A percentile compares a stretch with the other conserved stretches of the same genome.
Conservation (phyloP, 106 monocot species). For the Allium cepa region DNA sequence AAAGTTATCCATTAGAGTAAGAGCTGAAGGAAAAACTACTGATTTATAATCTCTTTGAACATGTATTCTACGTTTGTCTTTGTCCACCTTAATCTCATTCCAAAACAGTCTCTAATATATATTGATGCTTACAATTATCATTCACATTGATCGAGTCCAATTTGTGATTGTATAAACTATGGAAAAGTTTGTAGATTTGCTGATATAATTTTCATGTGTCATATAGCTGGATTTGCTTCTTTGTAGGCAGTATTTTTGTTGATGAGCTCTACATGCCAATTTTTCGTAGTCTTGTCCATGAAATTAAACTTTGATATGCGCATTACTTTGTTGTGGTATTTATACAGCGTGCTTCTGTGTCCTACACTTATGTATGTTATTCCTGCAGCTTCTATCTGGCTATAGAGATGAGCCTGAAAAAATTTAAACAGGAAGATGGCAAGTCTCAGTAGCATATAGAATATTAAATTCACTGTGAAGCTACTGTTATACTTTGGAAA, state of each 20-base stretch:
- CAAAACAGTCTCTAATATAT: too few species aligned
- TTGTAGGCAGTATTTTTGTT: constrained; percentile 8
- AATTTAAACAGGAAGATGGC: background rate
- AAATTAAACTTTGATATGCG: constrained; percentile 43
- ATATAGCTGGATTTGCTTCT: constrained; percentile 1
- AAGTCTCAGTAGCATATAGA: background rate
- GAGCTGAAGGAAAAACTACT: too few species aligned
- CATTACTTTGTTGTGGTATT: constrained; percentile 64
- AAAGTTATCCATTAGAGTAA: too few species aligned
- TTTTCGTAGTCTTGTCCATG: constrained; percentile 7
- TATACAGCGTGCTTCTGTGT: constrained; percentile 58
- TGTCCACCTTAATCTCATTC: too few species aligned
- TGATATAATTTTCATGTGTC: background rate
- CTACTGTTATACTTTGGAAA: too few species aligned
- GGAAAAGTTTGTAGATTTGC: too few species aligned
- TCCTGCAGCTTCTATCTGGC: constrained; percentile 67
- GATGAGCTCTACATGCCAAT: constrained; percentile 55
- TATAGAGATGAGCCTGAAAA: constrained; percentile 71
- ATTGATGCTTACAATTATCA: too few species aligned
- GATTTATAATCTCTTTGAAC: too few species aligned
- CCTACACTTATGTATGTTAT: constrained; percentile 86
- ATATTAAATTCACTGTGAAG: background rate
- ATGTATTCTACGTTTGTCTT: too few species aligned
- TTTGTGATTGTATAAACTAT: too few species aligned
- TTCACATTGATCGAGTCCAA: too few species aligned